Conservation (phyloP, 1,284 basidiomycete species). For the Kalmanozyma brasiliensis region DNA sequence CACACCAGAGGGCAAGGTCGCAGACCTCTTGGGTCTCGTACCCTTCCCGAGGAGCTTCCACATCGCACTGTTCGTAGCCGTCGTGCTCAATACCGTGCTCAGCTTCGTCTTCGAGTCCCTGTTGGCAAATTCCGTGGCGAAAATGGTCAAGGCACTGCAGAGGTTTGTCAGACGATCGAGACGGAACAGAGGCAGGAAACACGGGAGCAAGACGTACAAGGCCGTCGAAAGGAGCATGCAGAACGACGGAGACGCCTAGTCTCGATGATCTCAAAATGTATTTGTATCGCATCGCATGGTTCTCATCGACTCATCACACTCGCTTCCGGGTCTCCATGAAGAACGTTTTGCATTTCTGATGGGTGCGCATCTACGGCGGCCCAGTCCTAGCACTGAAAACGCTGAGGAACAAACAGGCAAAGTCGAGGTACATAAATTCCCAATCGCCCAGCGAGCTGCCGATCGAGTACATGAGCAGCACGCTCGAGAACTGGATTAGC, state of each 20-base stretch:
- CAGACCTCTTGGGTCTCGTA: conserved; percentile 81
- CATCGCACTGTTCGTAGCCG: conserved; percentile 77
- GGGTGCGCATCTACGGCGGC: conserved; percentile 17
- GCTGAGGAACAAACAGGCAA: conserved; percentile 18
- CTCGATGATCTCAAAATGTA: background rate
- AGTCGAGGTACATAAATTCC: conserved; percentile 78
- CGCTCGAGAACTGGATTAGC: conserved; percentile 73
- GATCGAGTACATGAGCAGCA: conserved; percentile 93
- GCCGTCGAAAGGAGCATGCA: conserved; percentile 51
- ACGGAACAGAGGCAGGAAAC: conserved; percentile 16
- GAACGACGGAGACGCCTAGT: conserved; percentile 44
- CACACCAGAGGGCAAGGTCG: conserved; percentile 74
- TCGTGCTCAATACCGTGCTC: conserved; percentile 77
- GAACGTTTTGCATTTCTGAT: background rate
- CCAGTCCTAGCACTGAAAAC: conserved; percentile 44
- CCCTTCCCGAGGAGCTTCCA: conserved; percentile 78
- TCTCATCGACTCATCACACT: no score
- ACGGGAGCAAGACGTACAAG: conserved; percentile 55
- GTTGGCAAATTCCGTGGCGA: conserved; percentile 43
- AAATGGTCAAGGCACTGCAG: conserved; percentile 49
- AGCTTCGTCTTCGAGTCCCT: conserved; percentile 81
- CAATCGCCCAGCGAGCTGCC: conserved; percentile 96
- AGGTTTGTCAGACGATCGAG: conserved; percentile 17
- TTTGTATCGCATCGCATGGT: conserved; percentile 9
- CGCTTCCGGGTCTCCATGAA: background rate